Base-by-base conservation (phyloP, 768 basidiomycete species). In the Xerocomus spinulosus region DNA sequence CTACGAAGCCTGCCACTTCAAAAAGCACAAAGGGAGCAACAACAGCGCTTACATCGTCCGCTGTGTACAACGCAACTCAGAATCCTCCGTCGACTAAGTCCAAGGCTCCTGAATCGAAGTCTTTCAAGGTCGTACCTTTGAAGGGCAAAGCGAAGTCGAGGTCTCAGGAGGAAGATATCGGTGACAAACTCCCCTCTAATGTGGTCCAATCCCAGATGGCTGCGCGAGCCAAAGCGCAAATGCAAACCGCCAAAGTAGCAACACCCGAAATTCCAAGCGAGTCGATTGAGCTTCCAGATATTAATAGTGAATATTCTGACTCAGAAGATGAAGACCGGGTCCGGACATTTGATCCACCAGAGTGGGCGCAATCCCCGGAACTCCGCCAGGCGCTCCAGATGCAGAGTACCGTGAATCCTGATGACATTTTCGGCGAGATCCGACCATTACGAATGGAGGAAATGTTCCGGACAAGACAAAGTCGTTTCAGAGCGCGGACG, bases 261-360 rank as follows among this genome's bases (percentile, higher is more conserved):
- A 62, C 69, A 30, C 77, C 80, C 9, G 63, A 70, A 3, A 64
- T 84, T 47, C 68, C 82, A 15, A 87, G 83, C 62, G 87, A 92
- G 72, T 82, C 77, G 61, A 90, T 94, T 57, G 92, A 93, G 58
- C 74, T 99, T 15, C 94, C 95, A 0, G 95, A 98, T 38, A 92
- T 96, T 61, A 87, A 92, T 59, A 92, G 89, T 69, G 95, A 97
- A 59, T 98, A 97, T 68, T 96, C 93, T 5, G 90, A 94, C 67
- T 96, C 93, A 5, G 95, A 92, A 37, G 92, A 94, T 55, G 92
- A 94, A 63, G 82, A 85, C 55, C 80, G 85, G 17, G 76, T 78
- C 34, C 74, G 79, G 54, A 82, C 81, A n/a, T 84, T 82, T 55
- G 78, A 84, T 57, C 79, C 84, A 50, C 90, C 91, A 2, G 74